A percentile compares a stretch with the other conserved stretches of the same genome.
These are phyloP conservation scores for Phoenix dactylifera DNA, from an alignment of 176 grass and related monocot genomes.

Conservation along the genomic window DNA sequence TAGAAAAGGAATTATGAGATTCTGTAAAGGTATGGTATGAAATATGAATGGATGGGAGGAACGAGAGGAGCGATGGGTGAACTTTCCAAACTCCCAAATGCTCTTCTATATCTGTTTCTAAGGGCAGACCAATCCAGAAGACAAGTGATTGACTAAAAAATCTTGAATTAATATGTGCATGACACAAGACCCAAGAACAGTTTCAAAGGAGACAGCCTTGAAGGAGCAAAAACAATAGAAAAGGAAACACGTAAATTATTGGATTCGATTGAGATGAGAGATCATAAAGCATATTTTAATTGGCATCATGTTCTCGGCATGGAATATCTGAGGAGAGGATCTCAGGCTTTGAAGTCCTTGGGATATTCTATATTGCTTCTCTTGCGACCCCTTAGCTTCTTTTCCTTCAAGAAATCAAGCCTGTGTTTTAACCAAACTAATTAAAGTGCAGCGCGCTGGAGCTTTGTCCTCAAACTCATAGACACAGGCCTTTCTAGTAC, in stretches of 20 bases:
- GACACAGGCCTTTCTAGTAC: slow-evolving; percentile 24
- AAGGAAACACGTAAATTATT: background rate
- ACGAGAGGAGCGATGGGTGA: slow-evolving; percentile 4
- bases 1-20: background rate
- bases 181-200: slow-evolving; percentile 15
- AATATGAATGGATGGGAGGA: background rate
- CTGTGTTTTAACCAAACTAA: slow-evolving; percentile 18
- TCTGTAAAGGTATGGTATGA: background rate
- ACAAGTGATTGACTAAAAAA: slow-evolving; percentile 23
- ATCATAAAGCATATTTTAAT: background rate
- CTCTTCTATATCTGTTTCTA: slow-evolving; percentile 1
- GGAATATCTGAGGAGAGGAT: slow-evolving; percentile 11
- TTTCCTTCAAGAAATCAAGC: slow-evolving; percentile 3
- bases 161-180: slow-evolving; percentile 12
- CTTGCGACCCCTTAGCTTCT: background rate
- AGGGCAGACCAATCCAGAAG: background rate
- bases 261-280: background rate
- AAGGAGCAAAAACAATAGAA: background rate
- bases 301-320: background rate
- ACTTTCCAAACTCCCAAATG: slow-evolving; percentile 18
- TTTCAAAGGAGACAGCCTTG: slow-evolving; percentile 16
- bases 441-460: slow-evolving; percentile 23
- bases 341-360: slow-evolving; percentile 3
- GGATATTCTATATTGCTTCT: background rate
- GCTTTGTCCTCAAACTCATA: slow-evolving; percentile 33